These are phyloP conservation scores for Halophytophthora batemanensis DNA, from an alignment of 352 stramenopile species.

Conservation along the genomic window DNA sequence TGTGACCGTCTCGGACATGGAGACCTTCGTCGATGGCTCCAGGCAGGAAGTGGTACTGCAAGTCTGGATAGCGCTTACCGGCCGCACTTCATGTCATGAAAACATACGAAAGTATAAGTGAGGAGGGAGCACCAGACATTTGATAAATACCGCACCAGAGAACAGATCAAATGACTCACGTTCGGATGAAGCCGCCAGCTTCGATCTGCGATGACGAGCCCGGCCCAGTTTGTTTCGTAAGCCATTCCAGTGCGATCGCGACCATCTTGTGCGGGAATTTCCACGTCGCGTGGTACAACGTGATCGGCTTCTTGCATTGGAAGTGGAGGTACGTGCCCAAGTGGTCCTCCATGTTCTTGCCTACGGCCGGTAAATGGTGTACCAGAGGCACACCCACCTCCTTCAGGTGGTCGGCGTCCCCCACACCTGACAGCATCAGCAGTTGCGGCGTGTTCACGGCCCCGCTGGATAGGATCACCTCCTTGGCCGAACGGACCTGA, in stretches of 20 bases:
- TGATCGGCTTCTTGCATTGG: slow-evolving; percentile 86
- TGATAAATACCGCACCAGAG: background rate
- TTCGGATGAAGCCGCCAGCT: slow-evolving; percentile 86
- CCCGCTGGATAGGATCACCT: slow-evolving; percentile 85
- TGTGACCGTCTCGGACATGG: slow-evolving; percentile 44
- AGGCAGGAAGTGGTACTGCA: slow-evolving; percentile 91
- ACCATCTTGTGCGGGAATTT: slow-evolving; percentile 89
- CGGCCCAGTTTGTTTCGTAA: slow-evolving; percentile 64
- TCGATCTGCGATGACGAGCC: slow-evolving; percentile 81
- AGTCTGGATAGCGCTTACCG: slow-evolving; percentile 79
- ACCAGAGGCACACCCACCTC: slow-evolving; percentile 73
- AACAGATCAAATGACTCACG: slow-evolving; percentile 17
- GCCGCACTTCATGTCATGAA: slow-evolving; percentile 34
- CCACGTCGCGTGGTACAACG: slow-evolving; percentile 87
- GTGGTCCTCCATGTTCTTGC: slow-evolving; percentile 89
- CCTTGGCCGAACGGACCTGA: slow-evolving; percentile 68
- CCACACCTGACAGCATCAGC: slow-evolving; percentile 87
- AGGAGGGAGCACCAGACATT: background rate
- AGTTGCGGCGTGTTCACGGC: slow-evolving; percentile 89
- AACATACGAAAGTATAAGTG: slow-evolving; percentile 1
- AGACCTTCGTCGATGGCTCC: slow-evolving; percentile 54
- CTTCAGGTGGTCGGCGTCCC: slow-evolving; percentile 68
- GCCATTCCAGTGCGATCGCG: slow-evolving; percentile 83
- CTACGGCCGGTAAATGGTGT: slow-evolving; percentile 74
- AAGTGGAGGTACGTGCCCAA: slow-evolving; percentile 89